phyloP scores from a whole-genome alignment of 768 basidiomycete species.

The Leccinum disarticulatum region DNA sequence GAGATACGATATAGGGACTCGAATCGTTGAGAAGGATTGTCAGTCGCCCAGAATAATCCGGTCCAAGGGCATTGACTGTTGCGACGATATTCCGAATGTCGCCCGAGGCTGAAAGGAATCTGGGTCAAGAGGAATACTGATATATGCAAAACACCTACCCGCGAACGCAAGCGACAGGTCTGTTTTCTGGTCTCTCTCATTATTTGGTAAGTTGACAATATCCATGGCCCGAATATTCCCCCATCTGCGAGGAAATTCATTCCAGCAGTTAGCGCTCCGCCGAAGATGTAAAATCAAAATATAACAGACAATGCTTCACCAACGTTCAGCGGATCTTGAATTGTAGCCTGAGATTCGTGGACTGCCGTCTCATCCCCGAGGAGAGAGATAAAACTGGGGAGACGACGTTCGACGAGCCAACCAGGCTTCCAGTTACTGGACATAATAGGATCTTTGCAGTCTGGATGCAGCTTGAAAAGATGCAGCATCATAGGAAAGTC shows the following conservation, averaged over 20 bases:
- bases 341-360: neutral
- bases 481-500: neutral
- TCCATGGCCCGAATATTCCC: conserved; percentile 38
- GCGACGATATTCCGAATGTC: conserved; percentile 45
- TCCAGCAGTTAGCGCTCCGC: neutral
- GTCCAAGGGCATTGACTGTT: conserved; percentile 44
- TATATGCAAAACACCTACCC: conserved; percentile 15
- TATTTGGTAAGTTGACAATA: conserved; percentile 28
- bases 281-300: neutral
- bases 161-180: conserved; percentile 27
- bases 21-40: conserved; percentile 44
- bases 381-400: conserved; percentile 14
- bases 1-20: conserved; percentile 28
- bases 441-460: conserved; percentile 26
- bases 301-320: conserved; percentile 24
- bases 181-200: conserved; percentile 15
- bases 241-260: conserved; percentile 22
- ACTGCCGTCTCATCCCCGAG: no score
- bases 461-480: conserved; percentile 2
- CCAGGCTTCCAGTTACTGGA: conserved; percentile 21
- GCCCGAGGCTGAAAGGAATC: conserved; percentile 41
- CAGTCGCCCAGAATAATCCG: conserved; percentile 39
- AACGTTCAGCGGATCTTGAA: conserved; percentile 29
- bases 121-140: neutral
- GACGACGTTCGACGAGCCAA: conserved; percentile 24